phyloP scores from a whole-genome alignment of 371 early-diverging fungal species.

The Mucor irregularis region DNA sequence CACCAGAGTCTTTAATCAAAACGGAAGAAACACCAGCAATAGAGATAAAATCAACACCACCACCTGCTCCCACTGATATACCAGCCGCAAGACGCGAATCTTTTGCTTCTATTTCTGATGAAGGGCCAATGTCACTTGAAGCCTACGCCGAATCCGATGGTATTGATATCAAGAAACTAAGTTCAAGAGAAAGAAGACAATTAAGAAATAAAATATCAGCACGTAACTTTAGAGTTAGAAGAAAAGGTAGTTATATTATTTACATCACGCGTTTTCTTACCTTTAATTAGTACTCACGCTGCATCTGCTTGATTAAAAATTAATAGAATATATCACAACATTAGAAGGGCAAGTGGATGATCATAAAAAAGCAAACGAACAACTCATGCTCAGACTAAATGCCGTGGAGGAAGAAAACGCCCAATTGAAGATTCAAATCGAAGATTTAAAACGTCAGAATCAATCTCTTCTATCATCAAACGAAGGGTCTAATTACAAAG shows the following conservation, averaged over 20 bases:
- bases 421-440: conserved; percentile 51
- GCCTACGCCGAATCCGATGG: conserved; percentile 26
- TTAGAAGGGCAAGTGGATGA: conserved; percentile 70
- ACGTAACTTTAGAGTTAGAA: conserved; percentile 34
- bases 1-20: conserved; percentile 26
- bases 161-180: conserved; percentile 45
- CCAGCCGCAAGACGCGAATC: conserved; percentile 15
- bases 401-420: conserved; percentile 55
- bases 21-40: not conserved
- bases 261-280: not conserved
- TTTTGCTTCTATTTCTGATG: conserved; percentile 6
- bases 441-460: conserved; percentile 33
- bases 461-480: conserved; percentile 5
- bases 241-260: conserved; percentile 27
- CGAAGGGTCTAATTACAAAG: conserved; percentile 19
- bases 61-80: too few relatives aligned
- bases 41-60: too few relatives aligned
- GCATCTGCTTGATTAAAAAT: not conserved
- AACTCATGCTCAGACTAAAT: conserved; percentile 40
- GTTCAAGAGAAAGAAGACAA: conserved; percentile 32
- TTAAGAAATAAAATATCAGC: conserved; percentile 37
- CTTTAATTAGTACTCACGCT: too few relatives aligned
- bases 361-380: conserved; percentile 55
- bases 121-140: conserved; percentile 24
- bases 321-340: conserved; percentile 67